Evolutionary conservation across 176 grass and related monocot species (phyloP).

Genomic region (Dactylis glomerata): DNA sequence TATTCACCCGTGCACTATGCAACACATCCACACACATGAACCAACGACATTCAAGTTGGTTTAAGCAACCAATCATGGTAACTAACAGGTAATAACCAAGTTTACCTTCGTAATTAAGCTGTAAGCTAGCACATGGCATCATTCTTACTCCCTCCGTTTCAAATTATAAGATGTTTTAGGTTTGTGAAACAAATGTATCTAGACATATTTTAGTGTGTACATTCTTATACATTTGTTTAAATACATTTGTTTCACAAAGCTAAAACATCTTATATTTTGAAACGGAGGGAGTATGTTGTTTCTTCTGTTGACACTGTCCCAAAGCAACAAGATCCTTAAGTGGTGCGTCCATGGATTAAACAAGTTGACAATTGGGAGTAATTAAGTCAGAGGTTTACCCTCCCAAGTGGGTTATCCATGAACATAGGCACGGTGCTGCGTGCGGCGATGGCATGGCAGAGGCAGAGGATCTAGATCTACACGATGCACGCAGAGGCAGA

Average conservation of each 20-base stretch:
- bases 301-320: neutral
- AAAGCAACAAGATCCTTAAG: constrained; percentile 27
- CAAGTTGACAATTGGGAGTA: neutral
- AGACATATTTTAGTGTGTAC: no score
- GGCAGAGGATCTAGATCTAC: constrained; percentile 24
- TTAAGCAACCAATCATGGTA: neutral
- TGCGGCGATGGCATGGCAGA: neutral
- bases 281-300: no score
- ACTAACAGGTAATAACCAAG: neutral
- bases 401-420: neutral
- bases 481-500: neutral
- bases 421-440: neutral
- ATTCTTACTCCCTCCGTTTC: no score
- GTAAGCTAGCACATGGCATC: neutral
- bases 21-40: neutral
- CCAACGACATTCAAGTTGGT: neutral
- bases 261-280: no score
- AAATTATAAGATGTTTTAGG: no score
- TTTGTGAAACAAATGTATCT: no score
- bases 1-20: neutral
- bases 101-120: neutral
- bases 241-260: no score
- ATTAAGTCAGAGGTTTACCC: neutral
- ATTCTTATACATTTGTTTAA: no score
- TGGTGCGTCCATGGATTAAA: constrained; percentile 10